Conservation (phyloP, 192 early-diverging fungal species). For the Umbelopsis vinacea region DNA sequence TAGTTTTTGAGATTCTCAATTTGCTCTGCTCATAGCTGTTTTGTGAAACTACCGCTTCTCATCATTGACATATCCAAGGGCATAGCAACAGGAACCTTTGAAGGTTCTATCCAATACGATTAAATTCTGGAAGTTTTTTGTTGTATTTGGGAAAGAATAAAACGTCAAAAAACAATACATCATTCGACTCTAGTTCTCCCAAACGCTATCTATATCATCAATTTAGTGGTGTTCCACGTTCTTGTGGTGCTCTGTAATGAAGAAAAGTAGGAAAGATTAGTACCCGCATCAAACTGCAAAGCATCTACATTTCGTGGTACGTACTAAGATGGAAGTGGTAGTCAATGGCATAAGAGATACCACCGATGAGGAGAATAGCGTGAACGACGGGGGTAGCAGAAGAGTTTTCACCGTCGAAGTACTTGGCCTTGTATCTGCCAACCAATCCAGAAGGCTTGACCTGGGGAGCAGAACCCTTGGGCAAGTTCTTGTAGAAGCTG, state of each 20-base stretch:
- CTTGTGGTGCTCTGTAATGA: slow-evolving; percentile 74
- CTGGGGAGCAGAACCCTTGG: slow-evolving; percentile 66
- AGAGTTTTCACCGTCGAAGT: slow-evolving; percentile 76
- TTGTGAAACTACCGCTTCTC: no score
- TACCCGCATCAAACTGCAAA: background rate
- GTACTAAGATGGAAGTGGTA: slow-evolving; percentile 46
- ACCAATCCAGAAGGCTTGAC: slow-evolving; percentile 59
- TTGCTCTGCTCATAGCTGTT: no score
- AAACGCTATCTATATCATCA: slow-evolving; percentile 19
- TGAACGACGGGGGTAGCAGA: slow-evolving; percentile 68
- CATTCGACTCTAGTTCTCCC: slow-evolving; percentile 14
- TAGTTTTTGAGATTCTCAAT: no score
- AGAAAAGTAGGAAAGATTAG: background rate
- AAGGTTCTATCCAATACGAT: background rate
- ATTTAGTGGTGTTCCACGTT: slow-evolving; percentile 79
- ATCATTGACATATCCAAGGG: background rate
- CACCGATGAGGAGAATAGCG: slow-evolving; percentile 60
- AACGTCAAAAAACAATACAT: background rate
- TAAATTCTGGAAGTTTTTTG: background rate
- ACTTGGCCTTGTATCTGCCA: slow-evolving; percentile 69
- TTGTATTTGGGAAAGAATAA: slow-evolving; percentile 11
- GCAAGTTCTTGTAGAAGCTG: slow-evolving; percentile 74
- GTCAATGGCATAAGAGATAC: slow-evolving; percentile 67
- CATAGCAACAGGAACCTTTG: background rate
- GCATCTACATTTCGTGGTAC: background rate